Evolutionary conservation across 768 basidiomycete species (phyloP).

Genomic region (Daedaleopsis nitida): DNA sequence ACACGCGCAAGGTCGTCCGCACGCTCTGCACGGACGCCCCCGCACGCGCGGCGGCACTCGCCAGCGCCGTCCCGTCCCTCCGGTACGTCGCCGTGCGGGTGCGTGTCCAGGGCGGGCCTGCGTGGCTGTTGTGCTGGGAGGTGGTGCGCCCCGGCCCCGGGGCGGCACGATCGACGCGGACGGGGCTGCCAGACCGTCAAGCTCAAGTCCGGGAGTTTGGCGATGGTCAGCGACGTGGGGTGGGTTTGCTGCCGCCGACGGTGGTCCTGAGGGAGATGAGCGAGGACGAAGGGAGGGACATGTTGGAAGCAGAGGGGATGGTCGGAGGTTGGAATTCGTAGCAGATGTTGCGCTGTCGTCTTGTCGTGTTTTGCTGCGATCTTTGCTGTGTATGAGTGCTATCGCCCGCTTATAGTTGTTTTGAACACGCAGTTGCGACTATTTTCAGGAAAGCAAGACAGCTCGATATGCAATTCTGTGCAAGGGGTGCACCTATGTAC

Average conservation of each 20-base stretch:
- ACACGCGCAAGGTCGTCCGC: not conserved
- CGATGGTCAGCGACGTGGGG: too few relatives aligned
- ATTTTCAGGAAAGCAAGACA: not conserved
- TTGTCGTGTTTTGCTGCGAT: not conserved
- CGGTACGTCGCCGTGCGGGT: not conserved
- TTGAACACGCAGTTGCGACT: too few relatives aligned
- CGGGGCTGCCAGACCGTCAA: too few relatives aligned
- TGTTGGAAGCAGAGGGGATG: not conserved
- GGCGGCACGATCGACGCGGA: not conserved
- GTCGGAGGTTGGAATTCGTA: not conserved
- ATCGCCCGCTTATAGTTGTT: not conserved
- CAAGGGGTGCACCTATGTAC: not conserved
- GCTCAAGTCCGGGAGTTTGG: too few relatives aligned
- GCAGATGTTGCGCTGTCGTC: not conserved
- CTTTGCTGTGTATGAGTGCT: not conserved
- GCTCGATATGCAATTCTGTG: conserved; percentile 1
- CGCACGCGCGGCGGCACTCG: not conserved
- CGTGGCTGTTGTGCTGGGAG: not conserved
- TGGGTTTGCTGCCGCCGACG: not conserved
- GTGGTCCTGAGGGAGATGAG: not conserved
- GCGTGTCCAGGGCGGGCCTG: not conserved
- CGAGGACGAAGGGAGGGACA: not conserved
- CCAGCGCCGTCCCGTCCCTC: not conserved
- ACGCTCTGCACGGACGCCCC: not conserved
- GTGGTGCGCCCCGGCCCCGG: not conserved